phyloP scores from a whole-genome alignment of 768 basidiomycete species.

The Cystobasidium onofrii region DNA sequence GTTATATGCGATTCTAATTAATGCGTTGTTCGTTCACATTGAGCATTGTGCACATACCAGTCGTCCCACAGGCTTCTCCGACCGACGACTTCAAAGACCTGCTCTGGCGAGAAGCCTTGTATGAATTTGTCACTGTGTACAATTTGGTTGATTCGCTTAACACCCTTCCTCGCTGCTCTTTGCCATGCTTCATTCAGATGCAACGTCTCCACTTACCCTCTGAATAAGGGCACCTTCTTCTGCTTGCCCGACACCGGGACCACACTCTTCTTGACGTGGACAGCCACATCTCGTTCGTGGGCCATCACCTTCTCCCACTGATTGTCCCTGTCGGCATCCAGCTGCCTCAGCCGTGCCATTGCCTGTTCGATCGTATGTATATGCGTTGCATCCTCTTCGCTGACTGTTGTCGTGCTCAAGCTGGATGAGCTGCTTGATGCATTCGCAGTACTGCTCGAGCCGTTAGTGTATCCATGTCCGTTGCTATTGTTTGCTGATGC shows the following conservation, averaged over 20 bases:
- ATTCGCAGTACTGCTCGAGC: background rate
- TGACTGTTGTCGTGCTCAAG: conserved; percentile 3
- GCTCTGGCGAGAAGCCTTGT: conserved; percentile 32
- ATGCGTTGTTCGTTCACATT: background rate
- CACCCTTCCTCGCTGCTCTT: too few relatives aligned
- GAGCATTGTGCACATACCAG: conserved; percentile 26
- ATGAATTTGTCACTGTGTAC: conserved; percentile 33
- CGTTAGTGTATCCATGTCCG: background rate
- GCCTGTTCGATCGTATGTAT: conserved; percentile 31
- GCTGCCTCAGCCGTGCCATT: conserved; percentile 32
- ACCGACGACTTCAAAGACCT: conserved; percentile 37
- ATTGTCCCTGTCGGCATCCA: conserved; percentile 16
- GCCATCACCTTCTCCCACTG: conserved; percentile 35
- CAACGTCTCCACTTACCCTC: conserved; percentile 10
- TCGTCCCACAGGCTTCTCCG: conserved; percentile 38
- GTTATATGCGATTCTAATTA: background rate
- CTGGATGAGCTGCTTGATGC: background rate
- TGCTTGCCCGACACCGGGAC: conserved; percentile 22
- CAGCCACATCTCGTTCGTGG: conserved; percentile 32
- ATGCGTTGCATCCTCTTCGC: conserved; percentile 26
- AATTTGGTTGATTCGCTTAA: background rate
- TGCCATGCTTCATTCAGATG: too few relatives aligned
- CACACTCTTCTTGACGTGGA: conserved; percentile 33
- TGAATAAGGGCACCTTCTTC: conserved; percentile 15
- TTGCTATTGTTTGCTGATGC: background rate